These are phyloP conservation scores for Trichosporon sp. DNA, from an alignment of 1,284 basidiomycete genomes.

Conservation along the genomic window DNA sequence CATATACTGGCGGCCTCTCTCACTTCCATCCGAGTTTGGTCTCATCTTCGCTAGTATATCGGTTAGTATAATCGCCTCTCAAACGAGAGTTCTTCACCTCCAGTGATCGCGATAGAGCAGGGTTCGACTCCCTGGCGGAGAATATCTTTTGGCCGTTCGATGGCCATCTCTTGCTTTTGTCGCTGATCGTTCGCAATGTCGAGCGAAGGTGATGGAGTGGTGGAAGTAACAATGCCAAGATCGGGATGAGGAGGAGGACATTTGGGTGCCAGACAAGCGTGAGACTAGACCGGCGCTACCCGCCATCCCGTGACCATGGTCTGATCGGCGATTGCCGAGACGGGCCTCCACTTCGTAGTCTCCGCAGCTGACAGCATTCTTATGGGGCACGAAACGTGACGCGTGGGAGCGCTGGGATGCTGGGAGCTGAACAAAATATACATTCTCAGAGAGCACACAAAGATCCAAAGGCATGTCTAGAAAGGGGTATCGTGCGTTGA, in stretches of 20 bases:
- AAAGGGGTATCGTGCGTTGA: constrained; percentile 4
- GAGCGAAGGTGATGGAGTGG: not conserved
- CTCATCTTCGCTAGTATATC: constrained; percentile 18
- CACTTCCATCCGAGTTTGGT: too few relatives aligned
- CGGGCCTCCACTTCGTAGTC: not conserved
- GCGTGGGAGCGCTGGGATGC: too few relatives aligned
- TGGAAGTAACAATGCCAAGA: not conserved
- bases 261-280: not conserved
- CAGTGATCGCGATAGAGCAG: constrained; percentile 12
- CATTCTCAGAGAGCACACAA: not conserved
- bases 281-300: not conserved
- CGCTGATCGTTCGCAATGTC: too few relatives aligned
- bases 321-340: not conserved
- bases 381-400: not conserved
- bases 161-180: not conserved
- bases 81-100: not conserved
- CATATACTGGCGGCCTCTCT: too few relatives aligned
- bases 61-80: constrained; percentile 20
- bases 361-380: not conserved
- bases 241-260: not conserved
- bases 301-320: not conserved
- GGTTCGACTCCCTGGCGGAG: not conserved
- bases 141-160: not conserved
- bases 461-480: constrained; percentile 8
- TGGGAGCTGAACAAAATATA: constrained; percentile 3